phyloP scores from a whole-genome alignment of 179 eudicot genomes.

The Spinacia oleracea region DNA sequence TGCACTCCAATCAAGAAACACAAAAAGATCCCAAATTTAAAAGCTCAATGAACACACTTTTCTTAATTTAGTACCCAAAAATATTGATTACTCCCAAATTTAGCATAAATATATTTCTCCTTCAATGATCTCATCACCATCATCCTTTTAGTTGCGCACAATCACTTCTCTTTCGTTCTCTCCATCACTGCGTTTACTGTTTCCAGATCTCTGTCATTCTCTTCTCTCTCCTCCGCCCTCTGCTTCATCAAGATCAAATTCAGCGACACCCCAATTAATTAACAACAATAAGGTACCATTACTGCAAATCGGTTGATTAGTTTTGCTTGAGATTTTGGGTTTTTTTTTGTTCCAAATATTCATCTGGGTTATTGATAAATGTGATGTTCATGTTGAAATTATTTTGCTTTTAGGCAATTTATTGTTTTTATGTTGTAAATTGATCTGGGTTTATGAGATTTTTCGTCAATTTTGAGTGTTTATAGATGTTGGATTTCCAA shows the following conservation, averaged over 20 bases:
- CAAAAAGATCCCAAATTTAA: not conserved
- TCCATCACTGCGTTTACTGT: constrained; percentile 13
- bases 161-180: not conserved
- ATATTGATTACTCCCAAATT: constrained; percentile 2
- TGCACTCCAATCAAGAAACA: not conserved
- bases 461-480: not conserved
- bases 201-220: constrained; percentile 25
- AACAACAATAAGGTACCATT: constrained; percentile 16
- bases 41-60: not conserved
- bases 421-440: constrained; percentile 7
- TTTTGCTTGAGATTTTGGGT: constrained; percentile 11
- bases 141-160: constrained; percentile 4
- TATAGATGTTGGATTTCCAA: not conserved
- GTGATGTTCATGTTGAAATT: constrained; percentile 8
- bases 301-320: not conserved
- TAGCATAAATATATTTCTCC: constrained; percentile 4
- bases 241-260: constrained; percentile 13
- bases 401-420: not conserved
- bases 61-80: not conserved
- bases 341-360: not conserved
- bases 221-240: not conserved
- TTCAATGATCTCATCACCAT: constrained; percentile 22
- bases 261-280: not conserved
- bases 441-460: constrained; percentile 20
- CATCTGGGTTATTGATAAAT: constrained; percentile 21